phyloP scores from a whole-genome alignment of 345 rosid species.

The Eucalyptus caleyi region DNA sequence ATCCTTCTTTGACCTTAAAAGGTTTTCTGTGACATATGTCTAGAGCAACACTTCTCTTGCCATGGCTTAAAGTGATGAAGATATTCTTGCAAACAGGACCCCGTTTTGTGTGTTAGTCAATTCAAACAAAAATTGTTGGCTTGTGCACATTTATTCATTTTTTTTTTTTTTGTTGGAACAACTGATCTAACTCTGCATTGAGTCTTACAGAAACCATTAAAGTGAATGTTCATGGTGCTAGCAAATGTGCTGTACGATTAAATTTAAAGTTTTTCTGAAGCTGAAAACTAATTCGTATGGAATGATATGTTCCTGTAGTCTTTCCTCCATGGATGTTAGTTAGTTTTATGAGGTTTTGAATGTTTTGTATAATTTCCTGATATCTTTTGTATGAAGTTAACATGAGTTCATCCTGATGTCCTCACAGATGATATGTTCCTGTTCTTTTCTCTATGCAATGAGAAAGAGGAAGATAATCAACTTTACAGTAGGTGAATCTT shows the following conservation, averaged over 20 bases:
- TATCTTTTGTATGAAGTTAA: background rate
- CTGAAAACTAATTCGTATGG: background rate
- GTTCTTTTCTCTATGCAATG: slow-evolving; percentile 56
- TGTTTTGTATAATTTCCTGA: background rate
- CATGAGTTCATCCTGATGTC: background rate
- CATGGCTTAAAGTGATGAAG: background rate
- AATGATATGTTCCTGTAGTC: background rate
- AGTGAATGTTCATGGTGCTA: background rate
- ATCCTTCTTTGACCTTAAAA: background rate
- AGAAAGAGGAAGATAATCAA: slow-evolving; percentile 60
- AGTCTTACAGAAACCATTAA: background rate
- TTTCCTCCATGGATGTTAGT: background rate
- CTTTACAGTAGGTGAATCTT: slow-evolving; percentile 50
- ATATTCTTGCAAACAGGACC: background rate
- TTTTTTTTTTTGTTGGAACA: background rate
- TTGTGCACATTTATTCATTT: background rate
- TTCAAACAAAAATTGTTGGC: background rate
- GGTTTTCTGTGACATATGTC: background rate
- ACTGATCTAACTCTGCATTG: background rate
- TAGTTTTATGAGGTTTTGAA: background rate
- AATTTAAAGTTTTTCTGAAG: background rate
- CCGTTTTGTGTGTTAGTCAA: background rate
- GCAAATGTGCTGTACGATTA: background rate
- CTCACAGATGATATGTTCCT: slow-evolving; percentile 71
- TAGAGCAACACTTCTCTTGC: background rate